Base-by-base conservation (phyloP, 2,329 filamentous ascomycete genomes). In the Epichloe amarillans region DNA sequence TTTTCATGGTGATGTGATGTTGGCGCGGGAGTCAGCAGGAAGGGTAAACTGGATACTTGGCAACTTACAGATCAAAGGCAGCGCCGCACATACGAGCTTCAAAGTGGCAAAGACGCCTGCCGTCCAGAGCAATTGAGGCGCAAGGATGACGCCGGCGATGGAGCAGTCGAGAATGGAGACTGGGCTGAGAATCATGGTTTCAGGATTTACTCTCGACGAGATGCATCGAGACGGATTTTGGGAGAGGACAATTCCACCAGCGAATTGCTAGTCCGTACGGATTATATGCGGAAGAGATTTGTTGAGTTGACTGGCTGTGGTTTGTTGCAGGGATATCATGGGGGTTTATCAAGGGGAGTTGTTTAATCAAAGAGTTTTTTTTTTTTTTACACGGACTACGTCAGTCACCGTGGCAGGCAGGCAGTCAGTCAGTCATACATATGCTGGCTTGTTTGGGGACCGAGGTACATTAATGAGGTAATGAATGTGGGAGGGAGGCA, bases 81-180 rank as follows among this genome's bases (percentile, higher is more conserved):
- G 12, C 86, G 86, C 42, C 90, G 67, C 15, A 79, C 79, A 58
- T 72, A 75, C 75, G 62, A 81, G 83, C 55, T 67, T 60, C 30
- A 79, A 60, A 1, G 83, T 82, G 46, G 72, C 68, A 51, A 82
- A 66, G 15, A 86, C 60, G 30, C 85, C 84, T 54, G 83, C 81
- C 52, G 83, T 77, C 55, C 82, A 68, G 36, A 91, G 68, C 38
- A 93, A 70, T 65, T 90, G 84, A 3, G 84, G 85, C 3, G 80
- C 70, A 14, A 91, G 75, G 59, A 87, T 83, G 41, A 83, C 48
- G 46, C 86, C 74, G 61, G 90, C 93, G 52, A 82, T 79, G 33
- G 84, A 52, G 69, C 85, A 89, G 69, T 93, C 88, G 30, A 88
- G 64, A 65, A 84, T 84, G 6, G 83, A 87, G 43, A 93, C 79